Percentiles rank a stretch among this genome's conserved stretches.
phyloP scores from a whole-genome alignment of 2,329 filamentous ascomycete genomes.

The Colletotrichum tanaceti region DNA sequence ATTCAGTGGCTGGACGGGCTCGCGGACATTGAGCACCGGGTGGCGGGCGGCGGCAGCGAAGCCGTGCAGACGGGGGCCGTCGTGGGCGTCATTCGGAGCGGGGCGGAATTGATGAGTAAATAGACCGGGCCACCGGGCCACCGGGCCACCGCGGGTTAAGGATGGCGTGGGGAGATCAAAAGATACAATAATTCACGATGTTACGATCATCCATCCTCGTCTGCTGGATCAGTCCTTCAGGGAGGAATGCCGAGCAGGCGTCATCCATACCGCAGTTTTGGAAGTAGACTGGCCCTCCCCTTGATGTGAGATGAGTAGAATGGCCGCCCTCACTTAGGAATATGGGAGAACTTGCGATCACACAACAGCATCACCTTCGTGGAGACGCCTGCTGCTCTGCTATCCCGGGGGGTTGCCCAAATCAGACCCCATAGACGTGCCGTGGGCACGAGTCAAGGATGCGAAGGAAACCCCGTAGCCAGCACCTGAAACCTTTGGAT shows the following conservation, averaged over 20 bases:
- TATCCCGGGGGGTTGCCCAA: too few species aligned
- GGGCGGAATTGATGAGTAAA: constrained; percentile 76
- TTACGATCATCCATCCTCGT: constrained; percentile 22
- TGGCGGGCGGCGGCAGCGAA: constrained; percentile 90
- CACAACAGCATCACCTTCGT: too few species aligned
- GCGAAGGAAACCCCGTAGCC: not conserved
- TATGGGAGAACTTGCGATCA: too few species aligned
- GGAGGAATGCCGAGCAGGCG: not conserved
- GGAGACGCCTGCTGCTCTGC: too few species aligned
- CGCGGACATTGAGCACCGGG: constrained; percentile 90
- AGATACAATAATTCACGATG: constrained; percentile 33
- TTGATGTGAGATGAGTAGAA: not conserved
- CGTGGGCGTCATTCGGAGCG: constrained; percentile 87
- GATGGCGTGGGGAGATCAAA: constrained; percentile 5
- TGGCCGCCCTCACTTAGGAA: too few species aligned
- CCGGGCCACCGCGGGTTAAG: not conserved
- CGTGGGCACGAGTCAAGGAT: constrained; percentile 11
- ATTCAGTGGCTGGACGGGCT: constrained; percentile 92
- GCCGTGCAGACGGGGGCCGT: constrained; percentile 91
- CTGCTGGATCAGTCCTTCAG: too few species aligned
- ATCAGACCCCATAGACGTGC: not conserved
- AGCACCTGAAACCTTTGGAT: not conserved
- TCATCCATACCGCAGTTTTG: not conserved
- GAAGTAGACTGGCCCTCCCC: not conserved
- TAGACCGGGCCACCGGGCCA: too few species aligned